A percentile compares a stretch with the other conserved stretches of the same genome.
Evolutionary conservation across 1,284 basidiomycete species (phyloP).

Genomic region (Cutaneotrichosporon sp.): DNA sequence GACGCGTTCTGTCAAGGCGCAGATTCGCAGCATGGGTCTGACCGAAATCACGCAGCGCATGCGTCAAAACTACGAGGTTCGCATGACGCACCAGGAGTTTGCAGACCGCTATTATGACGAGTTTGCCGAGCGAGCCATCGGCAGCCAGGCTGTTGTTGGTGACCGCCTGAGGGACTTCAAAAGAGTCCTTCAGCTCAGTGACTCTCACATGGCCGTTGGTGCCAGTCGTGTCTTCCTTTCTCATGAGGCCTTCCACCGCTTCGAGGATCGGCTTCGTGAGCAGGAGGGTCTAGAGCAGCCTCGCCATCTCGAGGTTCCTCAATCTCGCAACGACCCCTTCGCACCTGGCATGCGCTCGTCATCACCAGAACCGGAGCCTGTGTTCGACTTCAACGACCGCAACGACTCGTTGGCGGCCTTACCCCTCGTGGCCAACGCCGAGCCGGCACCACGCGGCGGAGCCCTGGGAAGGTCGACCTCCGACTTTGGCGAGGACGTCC

Average conservation of each 20-base stretch:
- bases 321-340: slow-evolving; percentile 55
- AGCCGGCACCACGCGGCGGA: slow-evolving; percentile 62
- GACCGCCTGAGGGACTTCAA: slow-evolving; percentile 51
- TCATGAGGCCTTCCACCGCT: slow-evolving; percentile 76
- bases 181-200: slow-evolving; percentile 61
- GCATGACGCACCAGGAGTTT: slow-evolving; percentile 83
- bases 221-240: slow-evolving; percentile 85
- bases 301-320: not conserved
- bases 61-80: slow-evolving; percentile 66
- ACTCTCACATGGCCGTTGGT: slow-evolving; percentile 73
- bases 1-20: slow-evolving; percentile 83
- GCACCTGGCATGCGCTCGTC: slow-evolving; percentile 55
- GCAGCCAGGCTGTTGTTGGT: slow-evolving; percentile 44
- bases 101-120: slow-evolving; percentile 71
- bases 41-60: slow-evolving; percentile 70
- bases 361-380: slow-evolving; percentile 21
- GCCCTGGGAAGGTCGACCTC: slow-evolving; percentile 17
- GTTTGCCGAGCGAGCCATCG: slow-evolving; percentile 43
- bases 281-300: slow-evolving; percentile 73
- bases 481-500: slow-evolving; percentile 68
- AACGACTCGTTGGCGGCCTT: slow-evolving; percentile 52
- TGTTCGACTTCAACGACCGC: slow-evolving; percentile 25
- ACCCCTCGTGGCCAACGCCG: slow-evolving; percentile 67
- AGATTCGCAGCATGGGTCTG: slow-evolving; percentile 76
- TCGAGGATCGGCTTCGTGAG: slow-evolving; percentile 81